Evolutionary conservation across 495 filamentous ascomycete genomes (phyloP).

Genomic region (Geopyxis carbonaria): DNA sequence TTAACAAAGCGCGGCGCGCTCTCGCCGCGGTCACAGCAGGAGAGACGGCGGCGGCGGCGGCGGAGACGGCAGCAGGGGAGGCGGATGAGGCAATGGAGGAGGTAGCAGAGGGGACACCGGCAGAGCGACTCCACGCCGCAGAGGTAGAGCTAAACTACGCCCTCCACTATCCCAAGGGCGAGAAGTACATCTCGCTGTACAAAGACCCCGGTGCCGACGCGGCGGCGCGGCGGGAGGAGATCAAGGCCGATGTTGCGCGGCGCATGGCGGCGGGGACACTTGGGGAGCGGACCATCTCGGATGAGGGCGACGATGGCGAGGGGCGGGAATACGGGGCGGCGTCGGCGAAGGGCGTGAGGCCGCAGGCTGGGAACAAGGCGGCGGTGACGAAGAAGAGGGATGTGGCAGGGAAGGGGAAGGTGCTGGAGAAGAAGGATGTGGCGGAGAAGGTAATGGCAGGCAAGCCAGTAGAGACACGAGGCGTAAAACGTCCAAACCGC

Average conservation of each 20-base stretch:
- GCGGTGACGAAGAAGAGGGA: constrained; percentile 8
- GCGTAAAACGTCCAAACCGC: constrained; percentile 3
- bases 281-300: constrained; percentile 34
- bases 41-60: too few species aligned
- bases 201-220: constrained; percentile 25
- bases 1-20: constrained; percentile 44
- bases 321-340: not conserved
- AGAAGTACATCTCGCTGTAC: constrained; percentile 68
- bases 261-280: constrained; percentile 42
- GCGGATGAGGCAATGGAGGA: constrained; percentile 28
- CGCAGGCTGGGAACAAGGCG: not conserved
- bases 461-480: constrained; percentile 1
- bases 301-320: constrained; percentile 21
- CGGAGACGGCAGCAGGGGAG: constrained; percentile 30
- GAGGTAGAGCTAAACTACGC: constrained; percentile 78
- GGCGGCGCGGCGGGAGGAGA: constrained; percentile 29
- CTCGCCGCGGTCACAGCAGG: too few species aligned
- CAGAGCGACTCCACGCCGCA: constrained; percentile 54
- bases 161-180: constrained; percentile 59
- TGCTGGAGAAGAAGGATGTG: constrained; percentile 4
- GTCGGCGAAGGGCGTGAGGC: constrained; percentile 8
- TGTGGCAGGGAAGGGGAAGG: constrained; percentile 8
- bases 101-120: constrained; percentile 36
- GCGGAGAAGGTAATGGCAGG: constrained; percentile 7
- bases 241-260: constrained; percentile 41